Percentiles rank a stretch among this genome's conserved stretches.
These are phyloP conservation scores for Venturia carpophila DNA, from an alignment of 2,329 filamentous ascomycete species.

Conservation along the genomic window DNA sequence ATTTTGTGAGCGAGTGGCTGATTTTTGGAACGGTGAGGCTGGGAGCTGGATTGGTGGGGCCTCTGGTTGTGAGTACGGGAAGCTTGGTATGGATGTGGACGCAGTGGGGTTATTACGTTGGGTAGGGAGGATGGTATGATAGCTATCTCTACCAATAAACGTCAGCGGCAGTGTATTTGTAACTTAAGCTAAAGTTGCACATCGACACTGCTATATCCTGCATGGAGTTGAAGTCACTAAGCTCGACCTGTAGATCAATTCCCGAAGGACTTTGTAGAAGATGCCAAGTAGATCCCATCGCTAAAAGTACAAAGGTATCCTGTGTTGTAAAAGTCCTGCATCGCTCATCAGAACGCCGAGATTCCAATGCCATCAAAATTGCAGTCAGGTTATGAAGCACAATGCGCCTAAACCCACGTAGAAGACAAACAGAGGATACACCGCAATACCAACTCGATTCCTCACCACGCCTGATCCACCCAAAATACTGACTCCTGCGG, in stretches of 20 bases:
- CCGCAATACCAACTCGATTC: conserved; percentile 86
- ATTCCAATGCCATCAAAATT: conserved; percentile 2
- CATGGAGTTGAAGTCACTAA: too few relatives aligned
- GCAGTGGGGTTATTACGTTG: conserved; percentile 65
- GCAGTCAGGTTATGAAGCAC: conserved; percentile 82
- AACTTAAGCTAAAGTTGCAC: too few relatives aligned
- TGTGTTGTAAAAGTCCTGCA: background rate
- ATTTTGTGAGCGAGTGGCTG: conserved; percentile 75
- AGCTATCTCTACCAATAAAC: too few relatives aligned
- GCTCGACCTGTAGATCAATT: background rate
- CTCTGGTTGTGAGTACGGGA: conserved; percentile 49
- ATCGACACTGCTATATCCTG: too few relatives aligned
- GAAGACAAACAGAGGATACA: conserved; percentile 92
- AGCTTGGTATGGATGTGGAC: conserved; percentile 54
- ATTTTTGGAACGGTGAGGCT: conserved; percentile 68
- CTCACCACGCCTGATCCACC: conserved; percentile 92
- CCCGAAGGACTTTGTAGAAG: background rate
- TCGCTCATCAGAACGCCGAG: conserved; percentile 6
- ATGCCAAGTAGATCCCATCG: background rate
- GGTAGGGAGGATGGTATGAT: conserved; percentile 23
- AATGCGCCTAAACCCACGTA: conserved; percentile 88
- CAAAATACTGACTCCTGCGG: conserved; percentile 90
- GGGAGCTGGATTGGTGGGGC: conserved; percentile 50
- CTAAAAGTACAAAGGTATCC: conserved; percentile 10
- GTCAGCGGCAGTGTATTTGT: too few relatives aligned